Conservation (phyloP, 805 yeast species). For the Candida boidinii region DNA sequence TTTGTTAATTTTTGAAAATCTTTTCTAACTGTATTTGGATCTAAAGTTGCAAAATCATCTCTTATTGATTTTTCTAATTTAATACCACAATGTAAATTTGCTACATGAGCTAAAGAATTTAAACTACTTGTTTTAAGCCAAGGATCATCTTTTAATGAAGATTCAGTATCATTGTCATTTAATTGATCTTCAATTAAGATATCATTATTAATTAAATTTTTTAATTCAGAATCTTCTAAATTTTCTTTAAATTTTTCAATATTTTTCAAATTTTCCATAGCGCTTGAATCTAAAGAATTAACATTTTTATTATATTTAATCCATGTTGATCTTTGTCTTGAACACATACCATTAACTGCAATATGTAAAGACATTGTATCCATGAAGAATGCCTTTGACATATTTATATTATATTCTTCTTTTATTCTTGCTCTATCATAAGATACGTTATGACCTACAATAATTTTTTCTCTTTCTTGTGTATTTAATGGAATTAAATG, state of each 20-base stretch:
- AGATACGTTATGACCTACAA: conserved; percentile 86
- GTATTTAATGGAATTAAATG: conserved; percentile 76
- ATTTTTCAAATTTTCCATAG: conserved; percentile 4
- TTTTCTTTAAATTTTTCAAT: neutral
- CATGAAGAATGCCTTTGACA: conserved; percentile 66
- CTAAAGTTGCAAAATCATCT: conserved; percentile 49
- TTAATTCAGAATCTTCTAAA: conserved; percentile 15
- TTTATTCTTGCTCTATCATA: conserved; percentile 81
- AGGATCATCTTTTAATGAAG: conserved; percentile 52
- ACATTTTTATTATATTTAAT: conserved; percentile 38
- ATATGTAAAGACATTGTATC: conserved; percentile 94
- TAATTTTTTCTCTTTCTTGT: conserved; percentile 37
- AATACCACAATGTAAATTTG: conserved; percentile 66
- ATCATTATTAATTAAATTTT: conserved; percentile 19
- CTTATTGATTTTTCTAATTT: conserved; percentile 59
- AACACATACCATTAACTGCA: conserved; percentile 86
- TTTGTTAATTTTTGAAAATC: conserved; percentile 54
- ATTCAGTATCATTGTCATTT: conserved; percentile 14
- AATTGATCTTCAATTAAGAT: conserved; percentile 20
- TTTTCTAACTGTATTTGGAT: conserved; percentile 43
- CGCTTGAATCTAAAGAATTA: conserved; percentile 10
- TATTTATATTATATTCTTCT: conserved; percentile 71
- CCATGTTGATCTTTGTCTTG: conserved; percentile 82
- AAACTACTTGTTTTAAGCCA: conserved; percentile 76
- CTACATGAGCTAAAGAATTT: conserved; percentile 75